Percentiles rank a stretch among this genome's conserved stretches.
These are phyloP conservation scores for Arthrocladium fulminans DNA, from an alignment of 2,329 filamentous ascomycete genomes.

Conservation along the genomic window DNA sequence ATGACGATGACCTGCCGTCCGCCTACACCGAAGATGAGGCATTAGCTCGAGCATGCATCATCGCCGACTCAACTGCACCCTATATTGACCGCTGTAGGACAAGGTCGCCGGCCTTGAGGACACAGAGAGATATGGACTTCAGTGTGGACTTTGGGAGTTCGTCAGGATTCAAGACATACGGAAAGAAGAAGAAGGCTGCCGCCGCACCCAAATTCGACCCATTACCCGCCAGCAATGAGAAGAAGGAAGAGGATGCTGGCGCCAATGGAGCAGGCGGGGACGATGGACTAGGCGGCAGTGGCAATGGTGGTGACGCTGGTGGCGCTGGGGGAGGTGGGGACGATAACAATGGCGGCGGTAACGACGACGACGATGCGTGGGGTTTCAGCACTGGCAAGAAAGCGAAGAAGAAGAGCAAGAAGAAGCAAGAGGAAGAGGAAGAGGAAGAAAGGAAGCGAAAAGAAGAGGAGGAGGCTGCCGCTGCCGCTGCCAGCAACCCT, in stretches of 20 bases:
- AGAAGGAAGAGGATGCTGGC: constrained; percentile 34
- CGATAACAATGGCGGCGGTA: constrained; percentile 32
- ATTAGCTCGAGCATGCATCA: constrained; percentile 5
- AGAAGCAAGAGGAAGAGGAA: constrained; percentile 28
- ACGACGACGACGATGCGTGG: constrained; percentile 36
- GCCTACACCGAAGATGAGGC: constrained; percentile 24
- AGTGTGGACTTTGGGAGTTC: constrained; percentile 34
- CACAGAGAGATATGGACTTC: constrained; percentile 15
- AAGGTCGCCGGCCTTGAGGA: neutral
- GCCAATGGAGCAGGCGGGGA: constrained; percentile 29
- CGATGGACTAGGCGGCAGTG: constrained; percentile 26
- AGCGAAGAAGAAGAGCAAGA: constrained; percentile 28
- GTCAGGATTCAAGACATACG: constrained; percentile 21
- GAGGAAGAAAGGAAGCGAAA: constrained; percentile 25
- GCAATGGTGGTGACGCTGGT: constrained; percentile 26
- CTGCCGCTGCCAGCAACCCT: constrained; percentile 26
- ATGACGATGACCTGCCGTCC: constrained; percentile 38
- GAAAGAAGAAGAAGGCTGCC: constrained; percentile 41
- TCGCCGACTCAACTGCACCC: neutral
- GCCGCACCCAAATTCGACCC: constrained; percentile 36
- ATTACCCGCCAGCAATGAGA: constrained; percentile 40
- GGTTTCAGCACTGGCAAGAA: constrained; percentile 28
- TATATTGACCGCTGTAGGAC: neutral
- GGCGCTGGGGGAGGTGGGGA: constrained; percentile 27
- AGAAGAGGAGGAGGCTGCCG: constrained; percentile 28